phyloP scores from a whole-genome alignment of 352 stramenopile genomes.

The Pythium brachiatum region DNA sequence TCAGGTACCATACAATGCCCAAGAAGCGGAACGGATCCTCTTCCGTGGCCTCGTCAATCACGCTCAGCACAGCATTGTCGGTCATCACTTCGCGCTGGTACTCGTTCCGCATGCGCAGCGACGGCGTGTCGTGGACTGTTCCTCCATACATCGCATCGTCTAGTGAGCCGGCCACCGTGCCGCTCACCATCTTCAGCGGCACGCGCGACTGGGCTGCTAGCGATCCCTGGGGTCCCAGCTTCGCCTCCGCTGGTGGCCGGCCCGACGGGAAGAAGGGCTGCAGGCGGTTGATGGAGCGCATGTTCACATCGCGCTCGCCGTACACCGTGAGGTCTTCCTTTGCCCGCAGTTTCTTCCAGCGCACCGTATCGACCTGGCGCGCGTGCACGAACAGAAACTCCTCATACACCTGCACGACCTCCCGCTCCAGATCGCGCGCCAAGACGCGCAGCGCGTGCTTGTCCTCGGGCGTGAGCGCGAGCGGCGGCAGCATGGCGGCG shows the following conservation, averaged over 20 bases:
- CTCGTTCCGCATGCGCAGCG: slow-evolving; percentile 35
- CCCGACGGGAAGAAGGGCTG: slow-evolving; percentile 25
- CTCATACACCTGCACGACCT: slow-evolving; percentile 47
- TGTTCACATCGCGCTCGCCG: slow-evolving; percentile 29
- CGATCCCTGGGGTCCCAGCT: slow-evolving; percentile 30
- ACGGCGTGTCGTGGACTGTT: slow-evolving; percentile 41
- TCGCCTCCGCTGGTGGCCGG: slow-evolving; percentile 3
- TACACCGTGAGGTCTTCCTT: slow-evolving; percentile 42
- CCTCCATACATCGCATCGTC: slow-evolving; percentile 58
- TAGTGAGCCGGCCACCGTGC: slow-evolving; percentile 42
- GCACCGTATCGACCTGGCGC: slow-evolving; percentile 31
- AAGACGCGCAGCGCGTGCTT: slow-evolving; percentile 32
- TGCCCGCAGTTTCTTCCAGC: slow-evolving; percentile 45
- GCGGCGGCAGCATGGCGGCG: slow-evolving; percentile 17
- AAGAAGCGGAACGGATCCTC: slow-evolving; percentile 58
- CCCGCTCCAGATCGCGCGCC: slow-evolving; percentile 41
- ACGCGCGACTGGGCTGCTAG: slow-evolving; percentile 35
- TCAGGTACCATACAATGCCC: slow-evolving; percentile 42
- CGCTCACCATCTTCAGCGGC: slow-evolving; percentile 33
- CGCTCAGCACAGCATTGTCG: slow-evolving; percentile 43
- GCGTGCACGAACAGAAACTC: slow-evolving; percentile 31
- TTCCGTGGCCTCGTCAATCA: slow-evolving; percentile 39
- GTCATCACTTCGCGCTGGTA: slow-evolving; percentile 43
- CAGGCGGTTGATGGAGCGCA: slow-evolving; percentile 25
- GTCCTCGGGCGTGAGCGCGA: slow-evolving; percentile 33